Base-by-base conservation (phyloP, 2,329 filamentous ascomycete genomes). In the Epichloe amarillans region DNA sequence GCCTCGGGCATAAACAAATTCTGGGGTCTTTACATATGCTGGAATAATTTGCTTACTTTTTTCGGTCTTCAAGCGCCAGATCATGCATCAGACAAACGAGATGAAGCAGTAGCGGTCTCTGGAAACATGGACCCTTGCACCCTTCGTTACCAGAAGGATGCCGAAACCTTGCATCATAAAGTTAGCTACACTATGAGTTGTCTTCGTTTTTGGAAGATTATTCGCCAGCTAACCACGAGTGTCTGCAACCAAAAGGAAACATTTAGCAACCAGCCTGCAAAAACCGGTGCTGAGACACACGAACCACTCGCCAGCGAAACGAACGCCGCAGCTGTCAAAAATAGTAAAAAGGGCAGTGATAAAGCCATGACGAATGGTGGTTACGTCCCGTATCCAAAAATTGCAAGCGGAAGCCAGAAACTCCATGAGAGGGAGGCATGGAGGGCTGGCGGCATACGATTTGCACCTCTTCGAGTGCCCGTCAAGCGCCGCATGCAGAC, bases 381-480 rank as follows among this genome's bases (percentile, higher is more conserved):
- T 49, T 45, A 58, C 21, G 50, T 55, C 43, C 46, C 54, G 36
- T 66, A 67, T 36, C 64, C 64, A n/a, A 51, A 54, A 17, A 55
- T 67, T 5, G 55, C 55, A n/a, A 57, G 52, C 15, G 51, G 56
- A 15, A 45, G 52, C n/a, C 51, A 52, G 6, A 42, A 51, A 33
- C 35, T 52, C 41, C 57, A 60, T 42, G 63, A 65, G 51, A 56
- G 54, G 11, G 59, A 61, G 33, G 66, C 61, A 19, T 68, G 65
- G 63, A 64, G 59, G 33, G 65, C 68, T 7, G 69, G 69, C 46
- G 71, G 83, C 39, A 87, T 96, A 59, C 82, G 86, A 55, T 96
- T 88, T 74, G 93, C 90, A 6, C 91, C 91, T 15, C 71, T 88
- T 55, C 82, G 82, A 52, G 76, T 90, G 21, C 85, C 86, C 2